Conservation (phyloP, 495 filamentous ascomycete species). For the Opeltia flavorubescens region DNA sequence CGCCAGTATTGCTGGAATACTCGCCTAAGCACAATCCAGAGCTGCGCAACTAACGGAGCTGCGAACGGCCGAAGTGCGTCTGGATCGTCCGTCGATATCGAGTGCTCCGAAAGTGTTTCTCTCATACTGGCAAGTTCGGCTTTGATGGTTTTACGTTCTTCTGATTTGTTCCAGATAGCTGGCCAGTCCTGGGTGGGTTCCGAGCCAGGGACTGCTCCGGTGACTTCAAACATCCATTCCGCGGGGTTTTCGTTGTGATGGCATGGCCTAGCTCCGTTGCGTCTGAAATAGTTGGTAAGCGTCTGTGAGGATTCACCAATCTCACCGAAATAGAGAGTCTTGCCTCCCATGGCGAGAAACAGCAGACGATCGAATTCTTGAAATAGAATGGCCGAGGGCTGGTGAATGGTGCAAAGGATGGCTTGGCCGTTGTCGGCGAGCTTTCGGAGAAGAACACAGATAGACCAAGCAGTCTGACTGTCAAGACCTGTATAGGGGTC, state of each 20-base stretch:
- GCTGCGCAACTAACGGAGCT: constrained; percentile 38
- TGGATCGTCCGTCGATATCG: constrained; percentile 16
- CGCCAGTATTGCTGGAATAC: constrained; percentile 88
- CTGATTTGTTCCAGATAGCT: constrained; percentile 59
- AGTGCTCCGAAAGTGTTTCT: constrained; percentile 9
- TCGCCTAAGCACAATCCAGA: constrained; percentile 38
- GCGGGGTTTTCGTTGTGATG: constrained; percentile 66
- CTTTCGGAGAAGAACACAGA: constrained; percentile 64
- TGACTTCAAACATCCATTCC: constrained; percentile 93
- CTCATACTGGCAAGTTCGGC: constrained; percentile 58
- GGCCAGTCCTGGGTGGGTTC: constrained; percentile 69
- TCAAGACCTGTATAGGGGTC: too few relatives aligned
- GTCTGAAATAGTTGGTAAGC: constrained; percentile 70
- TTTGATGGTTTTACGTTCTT: constrained; percentile 53
- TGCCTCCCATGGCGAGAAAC: constrained; percentile 66
- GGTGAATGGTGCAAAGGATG: constrained; percentile 86
- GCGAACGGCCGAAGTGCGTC: constrained; percentile 34
- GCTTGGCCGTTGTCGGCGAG: constrained; percentile 74
- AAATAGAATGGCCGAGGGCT: constrained; percentile 81
- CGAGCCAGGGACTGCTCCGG: constrained; percentile 79
- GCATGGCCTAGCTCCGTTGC: constrained; percentile 60
- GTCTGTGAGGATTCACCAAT: constrained; percentile 68
- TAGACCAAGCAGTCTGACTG: constrained; percentile 77
- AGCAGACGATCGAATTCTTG: constrained; percentile 79
- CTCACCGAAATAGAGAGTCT: constrained; percentile 81